phyloP scores from a whole-genome alignment of 495 filamentous ascomycete species.

The Parathielavia appendiculata region DNA sequence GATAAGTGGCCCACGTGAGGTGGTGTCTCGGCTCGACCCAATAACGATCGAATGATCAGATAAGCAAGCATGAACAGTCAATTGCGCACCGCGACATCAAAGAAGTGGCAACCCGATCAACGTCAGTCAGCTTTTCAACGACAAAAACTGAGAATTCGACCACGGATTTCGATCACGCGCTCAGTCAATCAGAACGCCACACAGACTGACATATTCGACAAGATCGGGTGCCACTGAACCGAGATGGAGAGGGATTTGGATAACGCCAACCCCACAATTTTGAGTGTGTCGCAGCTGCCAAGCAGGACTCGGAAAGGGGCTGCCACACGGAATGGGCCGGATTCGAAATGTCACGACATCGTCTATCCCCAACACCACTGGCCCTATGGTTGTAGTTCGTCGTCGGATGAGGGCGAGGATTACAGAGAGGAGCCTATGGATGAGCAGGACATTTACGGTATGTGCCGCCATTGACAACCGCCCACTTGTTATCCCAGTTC shows the following conservation, averaged over 20 bases:
- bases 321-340: slow-evolving; percentile 25
- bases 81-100: not conserved
- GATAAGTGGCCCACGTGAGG: too few species aligned
- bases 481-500: not conserved
- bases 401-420: slow-evolving; percentile 36
- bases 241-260: slow-evolving; percentile 46
- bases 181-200: not conserved
- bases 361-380: slow-evolving; percentile 33
- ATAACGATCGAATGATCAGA: too few species aligned
- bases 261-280: slow-evolving; percentile 92
- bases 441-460: slow-evolving; percentile 94
- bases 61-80: not conserved
- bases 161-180: not conserved
- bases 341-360: slow-evolving; percentile 35
- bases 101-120: not conserved
- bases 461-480: slow-evolving; percentile 17
- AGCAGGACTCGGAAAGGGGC: slow-evolving; percentile 48
- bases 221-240: not conserved
- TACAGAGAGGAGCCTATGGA: slow-evolving; percentile 75
- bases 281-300: slow-evolving; percentile 87
- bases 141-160: too few species aligned
- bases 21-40: slow-evolving; percentile 2
- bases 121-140: not conserved
- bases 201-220: not conserved
- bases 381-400: slow-evolving; percentile 27